Base-by-base conservation (phyloP, 306 rosid genomes). In the Mimosa pudica region DNA sequence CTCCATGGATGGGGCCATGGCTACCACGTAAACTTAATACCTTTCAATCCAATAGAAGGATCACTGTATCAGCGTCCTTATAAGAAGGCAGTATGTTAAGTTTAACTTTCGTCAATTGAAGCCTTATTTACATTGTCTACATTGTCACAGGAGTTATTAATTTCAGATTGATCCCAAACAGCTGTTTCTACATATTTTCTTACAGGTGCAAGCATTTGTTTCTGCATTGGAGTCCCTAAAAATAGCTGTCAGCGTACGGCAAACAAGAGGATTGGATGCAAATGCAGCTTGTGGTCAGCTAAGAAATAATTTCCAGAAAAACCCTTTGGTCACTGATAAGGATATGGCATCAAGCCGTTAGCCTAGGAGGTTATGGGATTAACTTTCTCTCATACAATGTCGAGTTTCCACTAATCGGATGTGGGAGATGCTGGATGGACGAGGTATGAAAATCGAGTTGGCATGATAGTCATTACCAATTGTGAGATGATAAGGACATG, bases 261-360 rank as follows among this genome's bases (percentile, higher is more conserved):
- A 93, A 91, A 95, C 98, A 44, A 87, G 98, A 85, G 98, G 98
- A 67, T 66, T 92, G 77, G 98, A 93, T 47, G 98, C 98, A 70
- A 93, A 92, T 85, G 98, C 98, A 45, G 98, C 98, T 67, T 95
- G 98, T 83, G 98, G 98, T 67, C 98, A 95, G 89, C 89, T 95
- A 55, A 88, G 98, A 54, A 95, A 95, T 86, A 80, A 87, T 54
- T 95, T 91, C 77, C 98, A 92, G 84, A 95, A 88, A 88, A 85
- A 77, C 71, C 98, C 98, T 77, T 83, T 95, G 85, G 87, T 74
- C 58, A 30, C 79, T 6, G 74, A 90, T 77, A 38, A 81, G 71
- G 97, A 84, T 71, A 88, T 87, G 78, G 93, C 93, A 63, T 85
- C 79, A 35, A 86, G 88, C 67, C 80, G 89, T 81, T 92, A 90